These are phyloP conservation scores for Jaltomata sinuosa DNA, from an alignment of 257 asterid genomes.

Conservation along the genomic window DNA sequence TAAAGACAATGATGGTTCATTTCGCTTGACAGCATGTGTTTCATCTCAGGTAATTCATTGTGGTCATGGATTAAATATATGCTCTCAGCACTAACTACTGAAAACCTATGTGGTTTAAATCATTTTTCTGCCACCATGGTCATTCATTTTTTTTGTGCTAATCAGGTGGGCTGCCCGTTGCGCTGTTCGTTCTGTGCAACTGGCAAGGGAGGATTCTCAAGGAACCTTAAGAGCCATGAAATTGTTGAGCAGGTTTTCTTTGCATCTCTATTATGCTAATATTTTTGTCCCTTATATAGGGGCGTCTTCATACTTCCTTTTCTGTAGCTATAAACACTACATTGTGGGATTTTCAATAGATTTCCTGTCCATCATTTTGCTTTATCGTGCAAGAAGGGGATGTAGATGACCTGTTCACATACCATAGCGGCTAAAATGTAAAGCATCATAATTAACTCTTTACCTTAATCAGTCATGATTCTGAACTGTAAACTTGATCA, in stretches of 20 bases:
- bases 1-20: constrained; percentile 56
- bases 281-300: not conserved
- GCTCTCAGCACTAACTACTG: not conserved
- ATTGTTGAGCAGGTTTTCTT: constrained; percentile 77
- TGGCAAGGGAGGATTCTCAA: constrained; percentile 90
- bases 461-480: not conserved
- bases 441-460: not conserved
- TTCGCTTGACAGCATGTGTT: constrained; percentile 89
- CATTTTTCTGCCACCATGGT: not conserved
- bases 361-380: not conserved
- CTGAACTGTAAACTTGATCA: not conserved
- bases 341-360: not conserved
- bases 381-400: not conserved
- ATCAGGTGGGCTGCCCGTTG: constrained; percentile 89
- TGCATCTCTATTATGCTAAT: not conserved
- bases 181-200: constrained; percentile 97
- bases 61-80: not conserved
- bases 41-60: constrained; percentile 69
- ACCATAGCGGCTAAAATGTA: not conserved
- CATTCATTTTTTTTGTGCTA: constrained; percentile 8
- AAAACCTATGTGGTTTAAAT: not conserved
- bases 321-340: not conserved
- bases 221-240: constrained; percentile 92
- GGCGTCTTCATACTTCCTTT: not conserved
- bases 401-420: not conserved